These are phyloP conservation scores for Wallacemonas collosoma DNA, from an alignment of 208 protist genomes.

Conservation along the genomic window DNA sequence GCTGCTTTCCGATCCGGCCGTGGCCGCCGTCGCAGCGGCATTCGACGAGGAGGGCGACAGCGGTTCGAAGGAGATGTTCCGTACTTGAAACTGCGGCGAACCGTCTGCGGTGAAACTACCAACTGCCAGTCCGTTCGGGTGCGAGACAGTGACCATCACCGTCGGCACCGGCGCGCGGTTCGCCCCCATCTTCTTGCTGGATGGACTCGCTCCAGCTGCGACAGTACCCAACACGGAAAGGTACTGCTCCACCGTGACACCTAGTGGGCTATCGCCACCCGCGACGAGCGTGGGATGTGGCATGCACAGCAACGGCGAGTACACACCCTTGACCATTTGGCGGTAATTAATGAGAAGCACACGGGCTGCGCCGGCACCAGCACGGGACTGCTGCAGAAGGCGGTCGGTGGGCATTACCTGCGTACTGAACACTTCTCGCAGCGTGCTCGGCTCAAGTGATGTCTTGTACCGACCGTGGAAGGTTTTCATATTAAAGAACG, in stretches of 20 bases:
- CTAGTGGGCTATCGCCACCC: constrained; percentile 49
- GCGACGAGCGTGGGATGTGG: constrained; percentile 56
- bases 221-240: constrained; percentile 21
- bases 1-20: neutral
- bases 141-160: constrained; percentile 40
- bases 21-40: neutral
- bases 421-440: constrained; percentile 36
- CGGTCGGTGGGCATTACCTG: constrained; percentile 56
- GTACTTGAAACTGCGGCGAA: constrained; percentile 24
- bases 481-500: constrained; percentile 82
- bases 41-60: neutral
- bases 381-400: constrained; percentile 70
- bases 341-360: constrained; percentile 83
- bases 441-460: constrained; percentile 43
- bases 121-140: constrained; percentile 43
- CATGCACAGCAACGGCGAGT: constrained; percentile 68
- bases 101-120: constrained; percentile 35
- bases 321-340: constrained; percentile 82
- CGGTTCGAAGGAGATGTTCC: constrained; percentile 28
- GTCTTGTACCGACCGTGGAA: constrained; percentile 67
- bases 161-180: constrained; percentile 16
- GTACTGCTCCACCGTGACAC: constrained; percentile 57
- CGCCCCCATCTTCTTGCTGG: neutral
- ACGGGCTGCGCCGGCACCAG: constrained; percentile 54
- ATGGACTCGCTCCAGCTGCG: neutral